A percentile compares a stretch with the other conserved stretches of the same genome.
Conservation (phyloP, 164 flowering plant genomes). For the Piper longum region DNA sequence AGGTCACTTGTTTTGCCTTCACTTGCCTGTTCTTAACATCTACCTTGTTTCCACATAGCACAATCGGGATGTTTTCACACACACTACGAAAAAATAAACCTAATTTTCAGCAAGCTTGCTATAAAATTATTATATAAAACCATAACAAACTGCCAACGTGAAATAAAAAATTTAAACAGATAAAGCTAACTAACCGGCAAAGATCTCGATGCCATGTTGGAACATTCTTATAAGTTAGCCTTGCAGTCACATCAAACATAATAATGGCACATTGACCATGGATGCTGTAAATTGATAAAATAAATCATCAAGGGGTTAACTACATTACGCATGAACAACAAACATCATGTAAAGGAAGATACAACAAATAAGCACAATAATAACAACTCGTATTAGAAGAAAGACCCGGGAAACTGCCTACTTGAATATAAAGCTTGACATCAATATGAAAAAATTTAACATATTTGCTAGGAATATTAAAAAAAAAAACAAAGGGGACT, state of each 20-base stretch:
- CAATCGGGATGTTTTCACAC: conserved; percentile 69
- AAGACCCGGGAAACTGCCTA: too few species aligned
- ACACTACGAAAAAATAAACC: conserved; percentile 23
- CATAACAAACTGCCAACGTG: too few species aligned
- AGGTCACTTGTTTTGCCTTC: conserved; percentile 75
- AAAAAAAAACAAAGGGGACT: too few species aligned
- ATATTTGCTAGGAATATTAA: too few species aligned
- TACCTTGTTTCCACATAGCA: conserved; percentile 76
- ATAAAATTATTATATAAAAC: not conserved
- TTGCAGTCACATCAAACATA: conserved; percentile 27
- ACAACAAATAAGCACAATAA: too few species aligned
- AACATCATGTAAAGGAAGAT: too few species aligned
- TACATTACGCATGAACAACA: too few species aligned
- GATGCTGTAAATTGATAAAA: conserved; percentile 11
- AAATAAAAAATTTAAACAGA: not conserved
- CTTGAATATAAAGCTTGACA: too few species aligned
- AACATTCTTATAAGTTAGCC: conserved; percentile 25
- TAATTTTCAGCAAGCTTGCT: not conserved
- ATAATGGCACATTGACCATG: conserved; percentile 29
- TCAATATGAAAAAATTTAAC: too few species aligned
- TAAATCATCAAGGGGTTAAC: not conserved
- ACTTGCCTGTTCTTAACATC: conserved; percentile 83
- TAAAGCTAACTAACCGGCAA: conserved; percentile 13
- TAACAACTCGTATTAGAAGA: too few species aligned
- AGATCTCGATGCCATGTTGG: conserved; percentile 31